Percentiles rank a stretch among this genome's conserved stretches.
phyloP scores from a whole-genome alignment of 768 basidiomycete species.

The Dacryopinax spathularia region DNA sequence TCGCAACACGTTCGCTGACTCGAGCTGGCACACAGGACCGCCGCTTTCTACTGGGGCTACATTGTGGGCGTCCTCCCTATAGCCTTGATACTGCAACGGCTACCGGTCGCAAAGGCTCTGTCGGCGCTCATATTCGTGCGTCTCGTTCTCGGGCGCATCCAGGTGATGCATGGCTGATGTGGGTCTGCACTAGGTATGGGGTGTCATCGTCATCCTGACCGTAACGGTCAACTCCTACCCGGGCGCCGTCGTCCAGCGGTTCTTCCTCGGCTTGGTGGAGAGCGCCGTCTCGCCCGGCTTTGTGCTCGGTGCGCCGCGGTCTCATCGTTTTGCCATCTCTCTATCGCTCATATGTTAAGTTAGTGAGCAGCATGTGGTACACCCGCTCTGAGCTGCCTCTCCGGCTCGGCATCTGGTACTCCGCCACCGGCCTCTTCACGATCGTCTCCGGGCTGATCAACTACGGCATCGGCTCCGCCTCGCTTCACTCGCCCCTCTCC shows the following conservation, averaged over 20 bases:
- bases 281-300: background rate
- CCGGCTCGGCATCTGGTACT: slow-evolving; percentile 25
- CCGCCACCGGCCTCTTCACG: slow-evolving; percentile 24
- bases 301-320: background rate
- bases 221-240: background rate
- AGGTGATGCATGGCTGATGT: background rate
- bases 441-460: slow-evolving; percentile 26
- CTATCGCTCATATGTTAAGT: background rate
- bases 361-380: slow-evolving; percentile 26
- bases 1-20: background rate
- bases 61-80: background rate
- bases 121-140: background rate
- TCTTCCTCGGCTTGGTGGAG: background rate
- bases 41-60: background rate
- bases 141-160: background rate
- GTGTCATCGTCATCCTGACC: background rate
- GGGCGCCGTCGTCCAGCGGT: background rate
- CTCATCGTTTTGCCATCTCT: background rate
- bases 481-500: slow-evolving; percentile 2
- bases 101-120: background rate
- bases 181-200: background rate
- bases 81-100: background rate
- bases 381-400: slow-evolving; percentile 21
- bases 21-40: background rate
- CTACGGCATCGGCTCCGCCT: slow-evolving; percentile 23